Evolutionary conservation across 148 eudicot species (phyloP).

Genomic region (Rhododendron mucronatum): DNA sequence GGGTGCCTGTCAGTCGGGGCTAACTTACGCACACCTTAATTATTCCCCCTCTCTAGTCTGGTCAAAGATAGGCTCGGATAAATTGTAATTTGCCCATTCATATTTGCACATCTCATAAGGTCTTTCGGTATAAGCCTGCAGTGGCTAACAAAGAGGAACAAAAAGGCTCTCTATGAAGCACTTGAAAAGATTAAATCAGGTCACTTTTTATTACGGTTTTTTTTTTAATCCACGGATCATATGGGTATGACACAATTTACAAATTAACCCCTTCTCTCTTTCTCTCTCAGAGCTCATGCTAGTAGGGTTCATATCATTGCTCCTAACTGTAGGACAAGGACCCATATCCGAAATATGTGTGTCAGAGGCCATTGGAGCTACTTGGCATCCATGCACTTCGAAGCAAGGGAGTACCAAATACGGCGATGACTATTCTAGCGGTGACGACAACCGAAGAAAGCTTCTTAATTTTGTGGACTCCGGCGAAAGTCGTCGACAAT

Average conservation of each 20-base stretch:
- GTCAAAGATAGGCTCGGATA: not conserved
- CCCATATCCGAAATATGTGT: slow-evolving; percentile 30
- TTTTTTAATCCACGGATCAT: not conserved
- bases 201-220: not conserved
- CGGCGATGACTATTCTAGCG: not conserved
- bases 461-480: slow-evolving; percentile 17
- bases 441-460: slow-evolving; percentile 1
- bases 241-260: not conserved
- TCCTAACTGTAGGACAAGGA: slow-evolving; percentile 27
- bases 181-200: slow-evolving; percentile 34
- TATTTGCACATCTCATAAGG: not conserved
- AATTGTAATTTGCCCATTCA: not conserved
- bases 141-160: slow-evolving; percentile 26
- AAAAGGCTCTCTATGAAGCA: slow-evolving; percentile 27
- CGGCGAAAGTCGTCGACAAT: slow-evolving; percentile 13
- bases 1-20: no score
- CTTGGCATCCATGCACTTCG: slow-evolving; percentile 38
- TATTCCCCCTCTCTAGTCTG: no score
- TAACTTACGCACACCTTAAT: no score
- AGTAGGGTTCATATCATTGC: slow-evolving; percentile 37
- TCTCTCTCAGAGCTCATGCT: slow-evolving; percentile 31
- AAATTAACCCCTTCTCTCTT: not conserved
- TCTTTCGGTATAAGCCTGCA: not conserved
- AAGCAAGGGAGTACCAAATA: slow-evolving; percentile 12
- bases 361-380: slow-evolving; percentile 22